Evolutionary conservation across 495 filamentous ascomycete species (phyloP).

Genomic region (Xylaria venustula): DNA sequence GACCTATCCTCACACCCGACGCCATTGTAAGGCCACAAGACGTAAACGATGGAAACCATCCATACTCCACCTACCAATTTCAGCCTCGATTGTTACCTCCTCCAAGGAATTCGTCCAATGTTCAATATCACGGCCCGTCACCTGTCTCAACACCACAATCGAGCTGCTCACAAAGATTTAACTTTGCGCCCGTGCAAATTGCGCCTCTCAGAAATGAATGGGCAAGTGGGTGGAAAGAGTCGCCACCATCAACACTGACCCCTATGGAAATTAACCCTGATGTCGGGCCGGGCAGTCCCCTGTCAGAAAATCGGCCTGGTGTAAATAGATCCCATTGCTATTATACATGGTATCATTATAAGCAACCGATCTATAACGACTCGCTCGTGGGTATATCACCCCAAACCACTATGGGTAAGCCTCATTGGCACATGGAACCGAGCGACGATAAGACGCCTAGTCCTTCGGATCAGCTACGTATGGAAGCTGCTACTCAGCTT

Average conservation of each 20-base stretch:
- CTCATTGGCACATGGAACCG: background rate
- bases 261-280: conserved; percentile 23
- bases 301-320: conserved; percentile 14
- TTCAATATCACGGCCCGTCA: background rate
- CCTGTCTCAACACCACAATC: background rate
- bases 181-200: no score
- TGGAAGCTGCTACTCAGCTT: conserved; percentile 26
- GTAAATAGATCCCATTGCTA: background rate
- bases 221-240: conserved; percentile 23
- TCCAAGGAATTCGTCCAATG: background rate
- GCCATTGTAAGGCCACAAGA: background rate
- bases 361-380: conserved; percentile 21
- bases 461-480: conserved; percentile 29
- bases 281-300: conserved; percentile 26
- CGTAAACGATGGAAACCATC: background rate
- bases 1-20: conserved; percentile 25
- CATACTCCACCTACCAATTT: background rate
- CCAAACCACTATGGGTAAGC: conserved; percentile 9
- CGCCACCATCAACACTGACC: conserved; percentile 20
- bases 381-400: conserved; percentile 24
- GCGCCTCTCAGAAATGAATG: no score
- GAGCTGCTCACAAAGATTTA: no score
- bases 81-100: conserved; percentile 4
- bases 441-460: conserved; percentile 28
- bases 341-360: conserved; percentile 6